Evolutionary conservation across 768 basidiomycete species (phyloP).

Genomic region (Psilocybe cubensis): DNA sequence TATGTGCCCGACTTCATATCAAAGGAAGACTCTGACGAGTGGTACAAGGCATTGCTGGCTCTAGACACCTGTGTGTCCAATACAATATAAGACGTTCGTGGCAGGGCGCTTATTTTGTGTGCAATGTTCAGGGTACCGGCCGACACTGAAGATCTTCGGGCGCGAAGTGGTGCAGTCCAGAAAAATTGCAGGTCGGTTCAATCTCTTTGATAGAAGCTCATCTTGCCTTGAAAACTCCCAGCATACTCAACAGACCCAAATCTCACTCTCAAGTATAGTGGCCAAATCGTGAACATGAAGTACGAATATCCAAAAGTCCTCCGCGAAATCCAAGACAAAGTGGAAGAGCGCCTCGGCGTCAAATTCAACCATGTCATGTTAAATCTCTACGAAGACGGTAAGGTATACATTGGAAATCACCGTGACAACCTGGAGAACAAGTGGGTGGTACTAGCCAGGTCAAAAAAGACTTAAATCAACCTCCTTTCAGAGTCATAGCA

Average conservation of each 20-base stretch:
- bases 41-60: constrained; percentile 22
- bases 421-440: constrained; percentile 31
- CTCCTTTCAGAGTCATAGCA: constrained; percentile 29
- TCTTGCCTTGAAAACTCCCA: no score
- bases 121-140: constrained; percentile 28
- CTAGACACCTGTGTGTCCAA: constrained; percentile 16
- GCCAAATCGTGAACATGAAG: constrained; percentile 31
- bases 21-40: constrained; percentile 20
- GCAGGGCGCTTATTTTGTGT: not conserved
- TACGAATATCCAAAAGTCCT: constrained; percentile 32
- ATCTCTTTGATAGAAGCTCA: not conserved
- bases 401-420: constrained; percentile 34
- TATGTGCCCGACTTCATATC: constrained; percentile 29
- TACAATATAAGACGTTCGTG: not conserved
- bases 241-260: constrained; percentile 31
- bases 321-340: constrained; percentile 30
- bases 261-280: constrained; percentile 32
- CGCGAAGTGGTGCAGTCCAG: constrained; percentile 29
- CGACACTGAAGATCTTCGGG: constrained; percentile 32
- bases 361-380: constrained; percentile 35
- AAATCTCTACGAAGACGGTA: constrained; percentile 33
- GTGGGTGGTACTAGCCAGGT: constrained; percentile 4
- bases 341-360: constrained; percentile 29
- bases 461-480: not conserved
- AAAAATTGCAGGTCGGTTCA: constrained; percentile 31